A percentile compares a stretch with the other conserved stretches of the same genome.
Conservation (phyloP, 2,329 filamentous ascomycete genomes). For the Dactylellina drechsleri region DNA sequence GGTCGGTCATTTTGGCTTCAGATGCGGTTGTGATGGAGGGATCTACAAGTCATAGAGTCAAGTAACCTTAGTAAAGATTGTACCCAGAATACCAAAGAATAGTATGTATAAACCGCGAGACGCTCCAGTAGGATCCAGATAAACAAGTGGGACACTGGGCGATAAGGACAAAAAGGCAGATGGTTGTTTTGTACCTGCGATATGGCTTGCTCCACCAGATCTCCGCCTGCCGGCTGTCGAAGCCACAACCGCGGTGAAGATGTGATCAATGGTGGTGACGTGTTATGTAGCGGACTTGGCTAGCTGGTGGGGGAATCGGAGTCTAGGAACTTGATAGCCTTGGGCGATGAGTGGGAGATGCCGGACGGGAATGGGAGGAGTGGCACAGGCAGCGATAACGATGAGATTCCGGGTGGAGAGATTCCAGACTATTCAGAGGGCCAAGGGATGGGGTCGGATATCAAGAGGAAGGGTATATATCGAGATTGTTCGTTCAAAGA, state of each 20-base stretch:
- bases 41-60: slow-evolving; percentile 9
- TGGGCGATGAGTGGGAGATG: slow-evolving; percentile 9
- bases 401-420: neutral
- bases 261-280: slow-evolving; percentile 55
- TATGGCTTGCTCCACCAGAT: slow-evolving; percentile 38
- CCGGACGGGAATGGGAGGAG: slow-evolving; percentile 2
- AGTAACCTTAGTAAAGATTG: neutral
- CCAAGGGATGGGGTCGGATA: too few species aligned
- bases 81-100: neutral
- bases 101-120: neutral
- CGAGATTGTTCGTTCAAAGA: too few species aligned
- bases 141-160: slow-evolving; percentile 3
- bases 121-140: slow-evolving; percentile 4
- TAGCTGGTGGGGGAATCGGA: neutral
- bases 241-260: slow-evolving; percentile 53
- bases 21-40: slow-evolving; percentile 42
- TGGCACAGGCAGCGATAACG: neutral
- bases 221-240: slow-evolving; percentile 52
- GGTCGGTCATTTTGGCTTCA: slow-evolving; percentile 53
- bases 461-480: too few species aligned
- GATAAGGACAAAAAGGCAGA: neutral
- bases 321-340: too few species aligned
- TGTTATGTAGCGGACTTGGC: slow-evolving; percentile 16
- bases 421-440: neutral
- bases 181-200: slow-evolving; percentile 30